phyloP scores from a whole-genome alignment of 495 filamentous ascomycete genomes.

The Lophium mytilinum region DNA sequence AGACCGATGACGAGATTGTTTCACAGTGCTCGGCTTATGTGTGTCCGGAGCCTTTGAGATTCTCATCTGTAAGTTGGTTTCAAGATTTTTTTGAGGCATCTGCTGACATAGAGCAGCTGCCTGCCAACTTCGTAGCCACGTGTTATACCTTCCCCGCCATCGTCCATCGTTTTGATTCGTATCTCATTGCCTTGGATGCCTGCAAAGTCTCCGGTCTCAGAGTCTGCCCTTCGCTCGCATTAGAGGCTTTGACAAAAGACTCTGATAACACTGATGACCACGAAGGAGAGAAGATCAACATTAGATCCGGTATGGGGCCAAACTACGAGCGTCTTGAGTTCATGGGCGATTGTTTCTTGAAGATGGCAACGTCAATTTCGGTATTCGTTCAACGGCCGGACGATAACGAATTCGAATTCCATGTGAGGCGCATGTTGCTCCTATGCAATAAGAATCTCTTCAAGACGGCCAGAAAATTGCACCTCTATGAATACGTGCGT shows the following conservation, averaged over 20 bases:
- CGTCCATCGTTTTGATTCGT: conserved; percentile 73
- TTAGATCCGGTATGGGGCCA: conserved; percentile 84
- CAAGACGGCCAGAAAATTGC: conserved; percentile 57
- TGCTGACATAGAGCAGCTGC: conserved; percentile 46
- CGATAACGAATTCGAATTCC: conserved; percentile 77
- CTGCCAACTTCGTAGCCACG: conserved; percentile 54
- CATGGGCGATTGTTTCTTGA: conserved; percentile 87
- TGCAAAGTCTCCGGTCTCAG: conserved; percentile 50
- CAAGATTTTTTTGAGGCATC: not conserved
- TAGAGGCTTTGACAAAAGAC: conserved; percentile 93
- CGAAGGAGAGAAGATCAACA: conserved; percentile 57
- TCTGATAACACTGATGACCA: conserved; percentile 85
- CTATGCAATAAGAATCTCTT: conserved; percentile 91
- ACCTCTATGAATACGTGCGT: conserved; percentile 71
- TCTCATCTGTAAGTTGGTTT: conserved; percentile 60
- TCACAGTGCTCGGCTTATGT: conserved; percentile 37
- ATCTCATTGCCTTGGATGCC: conserved; percentile 70
- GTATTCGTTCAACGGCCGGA: conserved; percentile 68
- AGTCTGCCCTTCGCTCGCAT: conserved; percentile 59
- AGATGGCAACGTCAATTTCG: conserved; percentile 88
- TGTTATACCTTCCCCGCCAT: conserved; percentile 73
- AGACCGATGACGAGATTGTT: conserved; percentile 40
- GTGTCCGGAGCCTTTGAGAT: conserved; percentile 55
- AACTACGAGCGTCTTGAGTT: conserved; percentile 97
- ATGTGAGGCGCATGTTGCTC: conserved; percentile 83